A percentile compares a stretch with the other conserved stretches of the same genome.
phyloP scores from a whole-genome alignment of 163 green algal genomes.

The Coccomyxa subellipsoidea region DNA sequence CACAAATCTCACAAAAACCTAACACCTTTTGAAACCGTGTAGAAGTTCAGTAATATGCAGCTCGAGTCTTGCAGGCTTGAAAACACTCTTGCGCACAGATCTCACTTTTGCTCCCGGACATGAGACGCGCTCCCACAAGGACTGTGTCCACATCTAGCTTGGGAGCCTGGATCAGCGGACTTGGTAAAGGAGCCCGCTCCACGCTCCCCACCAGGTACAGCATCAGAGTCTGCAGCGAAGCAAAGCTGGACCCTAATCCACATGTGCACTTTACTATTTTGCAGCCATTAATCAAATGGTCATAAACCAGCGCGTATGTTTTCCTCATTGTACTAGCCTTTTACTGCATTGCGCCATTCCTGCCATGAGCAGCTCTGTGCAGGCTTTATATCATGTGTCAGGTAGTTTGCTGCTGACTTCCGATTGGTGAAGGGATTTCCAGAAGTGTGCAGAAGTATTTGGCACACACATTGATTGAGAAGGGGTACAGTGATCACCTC shows the following conservation, averaged over 20 bases:
- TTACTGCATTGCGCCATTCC: no score
- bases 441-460: no score
- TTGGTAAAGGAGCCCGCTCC: conserved; percentile 20
- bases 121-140: conserved; percentile 33
- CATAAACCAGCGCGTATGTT: no score
- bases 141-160: conserved; percentile 43
- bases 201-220: conserved; percentile 43
- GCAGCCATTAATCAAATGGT: neutral
- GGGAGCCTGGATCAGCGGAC: neutral
- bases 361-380: neutral
- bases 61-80: neutral
- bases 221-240: conserved; percentile 36
- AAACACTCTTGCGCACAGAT: neutral
- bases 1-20: neutral
- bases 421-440: no score
- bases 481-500: conserved; percentile 25
- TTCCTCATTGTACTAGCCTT: no score
- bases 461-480: no score
- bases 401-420: no score
- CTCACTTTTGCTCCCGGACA: neutral
- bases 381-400: conserved; percentile 2
- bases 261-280: neutral
- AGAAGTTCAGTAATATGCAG: neutral
- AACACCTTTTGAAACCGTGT: neutral
- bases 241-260: neutral